Conservation (phyloP, 2,329 filamentous ascomycete species). For the Fusarium abutilonis region DNA sequence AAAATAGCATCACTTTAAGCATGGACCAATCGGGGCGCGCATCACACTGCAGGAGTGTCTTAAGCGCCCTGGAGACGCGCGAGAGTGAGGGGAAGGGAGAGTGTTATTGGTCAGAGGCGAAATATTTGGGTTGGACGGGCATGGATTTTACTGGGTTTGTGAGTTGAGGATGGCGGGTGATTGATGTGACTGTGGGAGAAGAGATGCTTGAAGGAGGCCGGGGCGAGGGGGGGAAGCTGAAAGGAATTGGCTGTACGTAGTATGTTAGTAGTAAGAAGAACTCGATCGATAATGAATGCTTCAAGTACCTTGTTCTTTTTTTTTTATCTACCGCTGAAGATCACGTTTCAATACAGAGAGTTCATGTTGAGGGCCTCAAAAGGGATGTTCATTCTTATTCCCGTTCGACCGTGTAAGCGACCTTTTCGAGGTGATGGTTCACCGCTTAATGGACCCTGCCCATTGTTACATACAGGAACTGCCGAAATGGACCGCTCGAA, state of each 20-base stretch:
- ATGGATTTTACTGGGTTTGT: constrained; percentile 21
- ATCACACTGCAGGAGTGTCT: constrained; percentile 48
- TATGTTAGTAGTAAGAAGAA: too few relatives aligned
- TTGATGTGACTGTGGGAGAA: constrained; percentile 24
- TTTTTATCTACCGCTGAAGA: neutral
- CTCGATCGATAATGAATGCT: neutral
- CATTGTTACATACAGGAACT: constrained; percentile 27
- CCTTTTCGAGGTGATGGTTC: neutral
- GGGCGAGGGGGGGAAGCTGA: constrained; percentile 18
- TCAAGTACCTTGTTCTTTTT: constrained; percentile 6
- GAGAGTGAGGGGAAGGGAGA: constrained; percentile 23
- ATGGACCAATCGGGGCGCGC: constrained; percentile 44
- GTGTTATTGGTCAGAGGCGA: constrained; percentile 13
- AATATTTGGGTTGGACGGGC: constrained; percentile 24
- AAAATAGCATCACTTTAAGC: constrained; percentile 32
- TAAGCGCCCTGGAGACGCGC: constrained; percentile 42
- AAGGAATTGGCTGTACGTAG: neutral
- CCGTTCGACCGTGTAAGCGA: neutral
- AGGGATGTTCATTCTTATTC: constrained; percentile 5
- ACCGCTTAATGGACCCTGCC: constrained; percentile 33
- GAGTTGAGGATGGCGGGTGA: constrained; percentile 20
- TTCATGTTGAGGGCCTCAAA: constrained; percentile 4
- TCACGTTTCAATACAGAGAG: neutral
- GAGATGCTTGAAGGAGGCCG: constrained; percentile 3
- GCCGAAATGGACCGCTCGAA: neutral